Percentiles rank a stretch among this genome's conserved stretches.
Conservation (phyloP, 768 basidiomycete species). For the Tephrocybe sp. region DNA sequence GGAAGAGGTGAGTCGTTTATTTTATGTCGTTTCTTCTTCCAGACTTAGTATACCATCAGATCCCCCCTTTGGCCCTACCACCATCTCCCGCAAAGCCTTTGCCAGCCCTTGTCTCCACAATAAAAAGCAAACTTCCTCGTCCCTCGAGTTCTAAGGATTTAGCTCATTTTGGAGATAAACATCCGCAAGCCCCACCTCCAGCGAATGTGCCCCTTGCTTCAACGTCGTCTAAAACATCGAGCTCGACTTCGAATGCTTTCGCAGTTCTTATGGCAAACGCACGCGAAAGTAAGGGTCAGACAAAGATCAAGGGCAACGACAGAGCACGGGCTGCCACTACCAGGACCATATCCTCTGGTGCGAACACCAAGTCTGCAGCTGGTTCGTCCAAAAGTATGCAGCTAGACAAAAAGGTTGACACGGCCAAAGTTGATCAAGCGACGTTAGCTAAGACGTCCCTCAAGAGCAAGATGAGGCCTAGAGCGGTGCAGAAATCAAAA, state of each 20-base stretch:
- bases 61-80: not conserved
- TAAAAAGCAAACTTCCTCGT: conserved; percentile 32
- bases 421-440: conserved; percentile 13
- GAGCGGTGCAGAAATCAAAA: conserved; percentile 21
- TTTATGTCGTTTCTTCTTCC: not conserved
- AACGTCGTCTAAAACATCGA: conserved; percentile 8
- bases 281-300: conserved; percentile 15
- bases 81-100: conserved; percentile 13
- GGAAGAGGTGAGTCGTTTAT: conserved; percentile 20
- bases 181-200: conserved; percentile 1
- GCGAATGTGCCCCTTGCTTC: not conserved
- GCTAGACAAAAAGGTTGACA: conserved; percentile 1
- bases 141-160: conserved; percentile 19
- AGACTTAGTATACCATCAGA: conserved; percentile 1
- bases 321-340: conserved; percentile 15
- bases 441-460: conserved; percentile 24
- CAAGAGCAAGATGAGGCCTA: conserved; percentile 34
- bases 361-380: not conserved
- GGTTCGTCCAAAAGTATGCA: conserved; percentile 6
- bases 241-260: conserved; percentile 25
- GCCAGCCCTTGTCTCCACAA: conserved; percentile 10
- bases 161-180: not conserved
- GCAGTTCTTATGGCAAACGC: conserved; percentile 28
- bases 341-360: conserved; percentile 11
- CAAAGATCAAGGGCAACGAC: conserved; percentile 20